phyloP scores from a whole-genome alignment of 352 stramenopile genomes.

The Pilasporangium apinafurcum region DNA sequence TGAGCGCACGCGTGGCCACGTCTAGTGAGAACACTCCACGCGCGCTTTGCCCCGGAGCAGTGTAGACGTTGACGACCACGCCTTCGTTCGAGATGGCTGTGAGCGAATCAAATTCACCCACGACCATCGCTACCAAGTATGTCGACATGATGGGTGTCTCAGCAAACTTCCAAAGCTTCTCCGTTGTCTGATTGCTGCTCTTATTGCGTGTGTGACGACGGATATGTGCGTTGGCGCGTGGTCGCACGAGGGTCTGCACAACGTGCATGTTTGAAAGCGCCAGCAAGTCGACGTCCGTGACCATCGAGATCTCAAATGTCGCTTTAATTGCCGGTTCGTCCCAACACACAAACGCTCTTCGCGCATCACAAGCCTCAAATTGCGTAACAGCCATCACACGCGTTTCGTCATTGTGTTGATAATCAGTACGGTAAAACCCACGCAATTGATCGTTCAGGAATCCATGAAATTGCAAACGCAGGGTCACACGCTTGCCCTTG shows the following conservation, averaged over 20 bases:
- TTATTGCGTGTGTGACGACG: slow-evolving; percentile 32
- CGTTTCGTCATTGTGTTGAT: slow-evolving; percentile 87
- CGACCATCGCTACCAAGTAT: slow-evolving; percentile 95
- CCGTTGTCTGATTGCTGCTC: slow-evolving; percentile 27
- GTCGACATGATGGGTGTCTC: slow-evolving; percentile 96
- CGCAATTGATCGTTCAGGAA: slow-evolving; percentile 91
- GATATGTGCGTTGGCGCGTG: slow-evolving; percentile 53
- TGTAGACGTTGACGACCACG: slow-evolving; percentile 95
- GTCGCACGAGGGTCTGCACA: slow-evolving; percentile 58
- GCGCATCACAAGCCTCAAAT: slow-evolving; percentile 81
- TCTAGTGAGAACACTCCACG: slow-evolving; percentile 89
- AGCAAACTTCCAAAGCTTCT: slow-evolving; percentile 85
- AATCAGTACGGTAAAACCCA: slow-evolving; percentile 95
- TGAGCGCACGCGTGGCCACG: slow-evolving; percentile 50
- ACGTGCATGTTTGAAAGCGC: slow-evolving; percentile 97
- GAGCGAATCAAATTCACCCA: slow-evolving; percentile 96
- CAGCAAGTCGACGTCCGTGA: slow-evolving; percentile 86
- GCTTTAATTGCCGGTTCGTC: slow-evolving; percentile 97
- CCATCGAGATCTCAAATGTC: slow-evolving; percentile 90
- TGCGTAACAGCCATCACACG: slow-evolving; percentile 91
- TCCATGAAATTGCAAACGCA: slow-evolving; percentile 56
- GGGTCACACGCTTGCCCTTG: slow-evolving; percentile 19
- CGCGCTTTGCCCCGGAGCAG: slow-evolving; percentile 86
- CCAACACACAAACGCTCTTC: slow-evolving; percentile 96
- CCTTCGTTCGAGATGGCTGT: slow-evolving; percentile 85